Conservation (phyloP, 805 yeast species). For the Yamadazyma olivae region DNA sequence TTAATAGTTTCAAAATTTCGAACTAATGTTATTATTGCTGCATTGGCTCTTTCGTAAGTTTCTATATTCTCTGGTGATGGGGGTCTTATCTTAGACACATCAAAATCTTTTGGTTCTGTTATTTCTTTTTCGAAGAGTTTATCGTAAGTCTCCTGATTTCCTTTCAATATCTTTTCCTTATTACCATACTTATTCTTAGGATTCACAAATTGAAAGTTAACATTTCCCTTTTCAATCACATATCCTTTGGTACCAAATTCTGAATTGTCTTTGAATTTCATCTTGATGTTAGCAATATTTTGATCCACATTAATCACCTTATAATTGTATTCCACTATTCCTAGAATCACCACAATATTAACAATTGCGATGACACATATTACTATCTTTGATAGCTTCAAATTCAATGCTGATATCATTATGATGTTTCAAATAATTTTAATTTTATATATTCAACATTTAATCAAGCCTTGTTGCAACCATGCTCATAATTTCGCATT, state of each 20-base stretch:
- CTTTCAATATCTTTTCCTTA: constrained; percentile 30
- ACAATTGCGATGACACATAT: constrained; percentile 8
- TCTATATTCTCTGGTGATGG: constrained; percentile 19
- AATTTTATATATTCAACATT: too few relatives aligned
- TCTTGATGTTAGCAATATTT: neutral
- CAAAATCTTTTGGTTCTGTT: constrained; percentile 45
- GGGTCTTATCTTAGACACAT: constrained; percentile 27
- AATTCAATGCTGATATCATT: constrained; percentile 17
- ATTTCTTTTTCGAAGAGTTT: constrained; percentile 35
- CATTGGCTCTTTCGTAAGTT: constrained; percentile 53
- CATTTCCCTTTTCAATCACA: constrained; percentile 20
- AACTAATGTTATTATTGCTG: constrained; percentile 73
- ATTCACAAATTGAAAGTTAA: constrained; percentile 32
- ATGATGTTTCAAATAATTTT: too few relatives aligned
- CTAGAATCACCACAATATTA: constrained; percentile 12
- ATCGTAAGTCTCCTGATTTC: constrained; percentile 37
- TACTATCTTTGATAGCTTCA: constrained; percentile 11
- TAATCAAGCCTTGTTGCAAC: too few relatives aligned
- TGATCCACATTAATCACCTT: constrained; percentile 8
- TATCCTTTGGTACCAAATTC: constrained; percentile 6
- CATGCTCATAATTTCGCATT: too few relatives aligned
- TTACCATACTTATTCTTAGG: constrained; percentile 22
- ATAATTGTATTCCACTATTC: constrained; percentile 9
- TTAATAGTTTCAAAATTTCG: constrained; percentile 57
- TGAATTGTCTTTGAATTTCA: neutral